Evolutionary conservation across 208 protist genomes (phyloP), one percentile per base, ranked within the genome.

Genomic region (Crithidia fasciculata): DNA sequence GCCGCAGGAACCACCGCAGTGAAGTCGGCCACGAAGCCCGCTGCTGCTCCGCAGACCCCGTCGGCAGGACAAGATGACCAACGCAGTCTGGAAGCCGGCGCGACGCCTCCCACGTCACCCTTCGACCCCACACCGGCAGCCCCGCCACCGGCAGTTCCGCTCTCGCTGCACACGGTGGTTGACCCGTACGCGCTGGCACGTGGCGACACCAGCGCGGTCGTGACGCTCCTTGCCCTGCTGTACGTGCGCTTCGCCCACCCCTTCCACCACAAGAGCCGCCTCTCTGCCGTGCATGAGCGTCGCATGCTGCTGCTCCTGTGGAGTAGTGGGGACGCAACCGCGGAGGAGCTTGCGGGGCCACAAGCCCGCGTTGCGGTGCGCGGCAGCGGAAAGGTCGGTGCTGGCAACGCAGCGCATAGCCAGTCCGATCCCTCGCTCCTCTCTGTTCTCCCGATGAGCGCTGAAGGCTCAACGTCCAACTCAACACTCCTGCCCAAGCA

Each of bases 161-260:
- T 95, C 2, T 83, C 92, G 18, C 69, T 97, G 62, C 82, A 87
- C 62, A 85, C 92, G 74, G 80, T 94, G 9, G 75, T 95, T 47
- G 89, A 97, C 63, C 87, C 92, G 2, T 86, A 91, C 68, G 84
- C 89, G 8, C 65, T 97, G 19, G 77, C 85, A 37, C 75, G 81
- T 43, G 92, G 92, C 37, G 90, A 94, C 81, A 76, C 82, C 4
- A 59, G 79, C 49, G 70, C 90, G 2, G 59, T 87, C 10, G 62
- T 95, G 56, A 97, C 92, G 6, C 75, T 97, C 58, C 28, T 97
- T 16, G 82, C 90, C 9, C 81, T 97, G n/a, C 78, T 97, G 36
- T 97, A 97, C 80, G 81, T 87, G 8, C 88, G 92, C 60, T 97
- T 97, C 61, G 58, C 92, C 8, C 90, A 97, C 63, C 89, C 92